Evolutionary conservation across 1,284 basidiomycete genomes (phyloP), one percentile per base, ranked within the genome.

Genomic region (Trichosporon ovoides): DNA sequence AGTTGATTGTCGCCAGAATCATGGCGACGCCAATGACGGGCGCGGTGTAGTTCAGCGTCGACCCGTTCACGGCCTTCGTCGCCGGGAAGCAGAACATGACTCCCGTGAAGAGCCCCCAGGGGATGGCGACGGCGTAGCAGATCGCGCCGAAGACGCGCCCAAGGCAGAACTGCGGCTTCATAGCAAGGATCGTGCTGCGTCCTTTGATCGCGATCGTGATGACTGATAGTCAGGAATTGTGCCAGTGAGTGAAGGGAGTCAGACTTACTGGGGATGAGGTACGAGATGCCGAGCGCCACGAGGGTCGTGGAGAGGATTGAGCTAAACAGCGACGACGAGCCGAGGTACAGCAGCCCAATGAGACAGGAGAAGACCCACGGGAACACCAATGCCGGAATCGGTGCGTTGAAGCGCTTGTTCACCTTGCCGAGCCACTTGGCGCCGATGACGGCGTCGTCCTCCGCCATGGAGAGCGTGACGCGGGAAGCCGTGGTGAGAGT

Each of bases 391-490:
- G 66, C 56, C 56, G 83, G 82, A 24, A 82, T 81, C 81, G 7
- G 83, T 79, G 58, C 80, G 38, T 54, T 54, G 80, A 18, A 70
- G 72, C 46, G 59, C 58, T 61, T 81, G 80, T 58, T 84, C 75
- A 34, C 73, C 72, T 2, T 81, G 71, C 66, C 85, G 83, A 54
- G 78, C 69, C 3, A 52, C 0, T 83, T 83, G n/a, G 83, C 83
- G 12, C 88, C 75, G 2, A 85, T 67, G 56, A 87, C 81, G 0
- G 85, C 83, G 53, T 83, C 82, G 74, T 89, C 87, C 1, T 86
- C 80, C 0, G 87, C 85, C 63, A 89, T 87, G 37, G 84, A 83
- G 78, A 84, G 85, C 1, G 83, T 84, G 67, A 86, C 84, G 16
- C 87, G 81, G 1, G 85, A 86, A 12, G 84, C 82, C 2, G 84